phyloP scores from a whole-genome alignment of 192 early-diverging fungal species.

The Piromyces sp. region DNA sequence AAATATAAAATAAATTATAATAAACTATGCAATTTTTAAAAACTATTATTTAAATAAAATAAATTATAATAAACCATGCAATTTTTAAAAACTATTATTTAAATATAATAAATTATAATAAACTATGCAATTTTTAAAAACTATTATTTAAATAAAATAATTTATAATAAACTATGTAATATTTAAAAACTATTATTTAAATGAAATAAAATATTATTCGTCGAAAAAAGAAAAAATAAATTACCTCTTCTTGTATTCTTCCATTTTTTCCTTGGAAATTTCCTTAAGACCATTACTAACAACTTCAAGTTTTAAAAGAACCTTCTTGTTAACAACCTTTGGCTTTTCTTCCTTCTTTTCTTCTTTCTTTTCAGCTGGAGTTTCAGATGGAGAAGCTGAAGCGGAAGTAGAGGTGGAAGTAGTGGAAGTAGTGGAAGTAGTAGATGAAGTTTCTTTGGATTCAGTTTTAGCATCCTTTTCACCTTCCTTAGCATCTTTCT shows the following conservation, averaged over 20 bases:
- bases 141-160: too few species aligned
- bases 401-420: neutral
- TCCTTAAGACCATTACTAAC: neutral
- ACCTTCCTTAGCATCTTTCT: constrained; percentile 2
- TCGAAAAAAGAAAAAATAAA: too few species aligned
- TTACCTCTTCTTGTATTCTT: constrained; percentile 4
- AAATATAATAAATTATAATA: too few species aligned
- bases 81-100: too few species aligned
- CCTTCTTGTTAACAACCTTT: neutral
- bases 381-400: neutral
- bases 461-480: neutral
- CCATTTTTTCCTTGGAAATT: constrained; percentile 6
- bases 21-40: too few species aligned
- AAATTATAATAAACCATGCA: too few species aligned
- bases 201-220: too few species aligned
- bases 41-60: too few species aligned
- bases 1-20: too few species aligned
- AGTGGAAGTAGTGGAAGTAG: neutral
- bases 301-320: neutral
- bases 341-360: constrained; percentile 1
- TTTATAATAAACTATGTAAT: too few species aligned
- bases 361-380: neutral
- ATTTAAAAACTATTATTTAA: too few species aligned
- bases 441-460: neutral
- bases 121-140: too few species aligned